Percentiles rank a stretch among this genome's conserved stretches.
Evolutionary conservation across 129 eudicot species (phyloP).

Genomic region (Flaveria linearis): DNA sequence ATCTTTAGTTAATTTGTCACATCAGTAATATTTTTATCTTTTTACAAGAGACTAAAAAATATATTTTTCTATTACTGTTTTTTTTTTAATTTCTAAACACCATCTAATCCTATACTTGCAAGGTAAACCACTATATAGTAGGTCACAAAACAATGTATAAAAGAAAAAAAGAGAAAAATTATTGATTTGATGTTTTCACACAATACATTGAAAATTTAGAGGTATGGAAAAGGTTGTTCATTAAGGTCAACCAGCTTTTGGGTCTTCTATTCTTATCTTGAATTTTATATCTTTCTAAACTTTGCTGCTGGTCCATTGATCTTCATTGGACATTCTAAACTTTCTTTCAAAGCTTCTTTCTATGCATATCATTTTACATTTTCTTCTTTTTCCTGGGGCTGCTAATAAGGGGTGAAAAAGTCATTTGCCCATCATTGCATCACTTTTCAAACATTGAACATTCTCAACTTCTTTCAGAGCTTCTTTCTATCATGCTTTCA

Average conservation of each 20-base stretch:
- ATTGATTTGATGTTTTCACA: not conserved
- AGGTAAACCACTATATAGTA: too few species aligned
- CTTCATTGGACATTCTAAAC: not conserved
- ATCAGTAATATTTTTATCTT: too few species aligned
- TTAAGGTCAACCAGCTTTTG: slow-evolving; percentile 1
- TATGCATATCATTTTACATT: not conserved
- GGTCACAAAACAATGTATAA: too few species aligned
- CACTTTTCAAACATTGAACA: not conserved
- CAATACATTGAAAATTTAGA: too few species aligned
- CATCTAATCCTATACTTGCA: too few species aligned
- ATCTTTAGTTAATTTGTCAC: too few species aligned
- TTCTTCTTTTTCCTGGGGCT: not conserved
- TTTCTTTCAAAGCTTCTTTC: slow-evolving; percentile 5
- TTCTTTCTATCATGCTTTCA: not conserved
- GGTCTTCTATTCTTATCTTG: slow-evolving; percentile 15
- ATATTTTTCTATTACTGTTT: too few species aligned
- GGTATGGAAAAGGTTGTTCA: too few species aligned
- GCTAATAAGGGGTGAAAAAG: not conserved
- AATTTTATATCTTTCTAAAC: slow-evolving; percentile 10
- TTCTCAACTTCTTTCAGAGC: not conserved
- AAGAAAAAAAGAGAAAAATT: too few species aligned
- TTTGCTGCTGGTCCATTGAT: slow-evolving; percentile 4
- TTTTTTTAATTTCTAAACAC: too few species aligned
- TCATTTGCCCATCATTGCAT: not conserved
- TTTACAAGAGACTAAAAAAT: too few species aligned